Evolutionary conservation across 805 yeast species (phyloP).

Genomic region (Kuraishia capsulata): DNA sequence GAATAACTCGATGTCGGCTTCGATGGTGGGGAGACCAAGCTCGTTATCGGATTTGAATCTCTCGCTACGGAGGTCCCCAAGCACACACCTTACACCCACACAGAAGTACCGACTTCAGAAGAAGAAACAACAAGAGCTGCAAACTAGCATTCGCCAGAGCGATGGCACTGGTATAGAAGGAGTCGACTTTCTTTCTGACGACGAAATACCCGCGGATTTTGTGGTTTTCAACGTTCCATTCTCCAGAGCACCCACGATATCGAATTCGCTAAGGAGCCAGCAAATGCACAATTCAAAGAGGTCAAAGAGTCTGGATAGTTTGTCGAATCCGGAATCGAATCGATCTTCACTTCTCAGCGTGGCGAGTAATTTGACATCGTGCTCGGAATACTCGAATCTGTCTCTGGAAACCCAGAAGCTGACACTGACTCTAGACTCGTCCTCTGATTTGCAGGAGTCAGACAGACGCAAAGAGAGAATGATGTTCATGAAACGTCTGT

Average conservation of each 20-base stretch:
- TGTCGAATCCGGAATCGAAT: background rate
- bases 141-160: background rate
- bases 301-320: background rate
- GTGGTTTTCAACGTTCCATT: slow-evolving; percentile 58
- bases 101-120: background rate
- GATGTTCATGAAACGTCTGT: slow-evolving; percentile 1
- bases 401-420: background rate
- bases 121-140: background rate
- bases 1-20: background rate
- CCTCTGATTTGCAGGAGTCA: background rate
- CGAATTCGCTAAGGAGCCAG: background rate
- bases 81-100: background rate
- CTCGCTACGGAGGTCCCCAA: background rate
- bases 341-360: background rate
- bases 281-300: too few species aligned
- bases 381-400: background rate
- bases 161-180: slow-evolving; percentile 10
- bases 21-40: background rate
- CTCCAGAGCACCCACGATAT: slow-evolving; percentile 31
- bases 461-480: background rate
- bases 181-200: slow-evolving; percentile 35
- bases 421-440: background rate
- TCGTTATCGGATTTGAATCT: background rate
- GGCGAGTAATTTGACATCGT: background rate
- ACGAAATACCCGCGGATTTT: slow-evolving; percentile 42